A percentile compares a stretch with the other conserved stretches of the same genome.
Evolutionary conservation across 2,329 filamentous ascomycete genomes (phyloP).

Genomic region (Fusarium sp.): DNA sequence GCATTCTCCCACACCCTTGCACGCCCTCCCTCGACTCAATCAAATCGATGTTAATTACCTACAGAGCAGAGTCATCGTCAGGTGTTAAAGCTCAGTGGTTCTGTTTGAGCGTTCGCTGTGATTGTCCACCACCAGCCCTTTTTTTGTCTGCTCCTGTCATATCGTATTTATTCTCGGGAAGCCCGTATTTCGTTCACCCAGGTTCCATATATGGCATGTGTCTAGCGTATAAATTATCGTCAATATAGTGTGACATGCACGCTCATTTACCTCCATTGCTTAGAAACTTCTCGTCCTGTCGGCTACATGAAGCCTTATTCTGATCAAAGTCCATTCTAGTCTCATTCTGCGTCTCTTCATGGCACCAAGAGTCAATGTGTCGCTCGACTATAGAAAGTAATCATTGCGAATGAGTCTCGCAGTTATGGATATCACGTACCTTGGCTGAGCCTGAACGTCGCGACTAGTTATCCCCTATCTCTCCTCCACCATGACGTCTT

Average conservation of each 20-base stretch:
- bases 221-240: slow-evolving; percentile 16
- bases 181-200: slow-evolving; percentile 13
- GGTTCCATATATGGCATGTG: neutral
- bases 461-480: slow-evolving; percentile 8
- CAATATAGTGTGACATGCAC: slow-evolving; percentile 24
- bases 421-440: neutral
- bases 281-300: slow-evolving; percentile 32
- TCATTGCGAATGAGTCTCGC: neutral
- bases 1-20: slow-evolving; percentile 45
- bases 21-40: slow-evolving; percentile 45
- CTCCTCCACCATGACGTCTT: slow-evolving; percentile 11
- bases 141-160: slow-evolving; percentile 12
- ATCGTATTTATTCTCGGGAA: slow-evolving; percentile 6
- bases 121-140: slow-evolving; percentile 9
- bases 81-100: slow-evolving; percentile 15
- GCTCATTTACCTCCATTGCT: slow-evolving; percentile 23
- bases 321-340: slow-evolving; percentile 23
- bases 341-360: slow-evolving; percentile 17
- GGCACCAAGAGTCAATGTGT: neutral
- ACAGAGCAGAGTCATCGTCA: slow-evolving; percentile 21
- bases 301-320: slow-evolving; percentile 13
- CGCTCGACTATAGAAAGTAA: neutral
- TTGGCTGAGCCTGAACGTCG: neutral
- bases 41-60: slow-evolving; percentile 14
- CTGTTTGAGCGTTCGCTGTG: neutral